A percentile compares a stretch with the other conserved stretches of the same genome.
phyloP scores from a whole-genome alignment of 495 filamentous ascomycete genomes.

The Penicillium turbatum region DNA sequence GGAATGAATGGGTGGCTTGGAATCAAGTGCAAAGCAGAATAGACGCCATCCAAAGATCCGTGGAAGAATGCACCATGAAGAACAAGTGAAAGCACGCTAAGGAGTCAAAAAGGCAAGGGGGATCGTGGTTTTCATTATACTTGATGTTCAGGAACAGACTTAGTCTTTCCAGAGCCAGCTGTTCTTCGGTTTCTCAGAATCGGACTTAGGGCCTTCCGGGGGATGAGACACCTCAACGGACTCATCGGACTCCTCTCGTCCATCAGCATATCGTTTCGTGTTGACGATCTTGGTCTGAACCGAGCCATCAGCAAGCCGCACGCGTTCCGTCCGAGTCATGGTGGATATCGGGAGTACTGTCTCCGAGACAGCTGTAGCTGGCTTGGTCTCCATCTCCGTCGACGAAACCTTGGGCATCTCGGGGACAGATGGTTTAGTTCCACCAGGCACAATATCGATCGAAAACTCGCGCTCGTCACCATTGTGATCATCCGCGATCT shows the following conservation, averaged over 20 bases:
- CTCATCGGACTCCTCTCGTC: slow-evolving; percentile 55
- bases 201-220: slow-evolving; percentile 7
- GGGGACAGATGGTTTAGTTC: slow-evolving; percentile 28
- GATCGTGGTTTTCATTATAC: background rate
- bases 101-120: background rate
- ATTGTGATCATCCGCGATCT: slow-evolving; percentile 11
- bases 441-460: slow-evolving; percentile 33
- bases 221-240: slow-evolving; percentile 33
- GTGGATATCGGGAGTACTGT: slow-evolving; percentile 43
- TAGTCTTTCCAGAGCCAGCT: slow-evolving; percentile 46
- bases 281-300: slow-evolving; percentile 55
- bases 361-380: background rate
- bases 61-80: background rate
- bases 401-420: slow-evolving; percentile 14
- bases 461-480: slow-evolving; percentile 27
- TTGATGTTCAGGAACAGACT: background rate
- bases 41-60: background rate
- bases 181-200: slow-evolving; percentile 19
- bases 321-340: slow-evolving; percentile 52
- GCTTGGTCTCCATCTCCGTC: slow-evolving; percentile 2
- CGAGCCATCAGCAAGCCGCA: slow-evolving; percentile 54
- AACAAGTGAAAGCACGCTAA: background rate
- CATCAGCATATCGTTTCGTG: slow-evolving; percentile 60
- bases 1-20: background rate
- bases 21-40: background rate